Conservation (phyloP, 2,329 filamentous ascomycete species). For the Calonectria hawksworthii region DNA sequence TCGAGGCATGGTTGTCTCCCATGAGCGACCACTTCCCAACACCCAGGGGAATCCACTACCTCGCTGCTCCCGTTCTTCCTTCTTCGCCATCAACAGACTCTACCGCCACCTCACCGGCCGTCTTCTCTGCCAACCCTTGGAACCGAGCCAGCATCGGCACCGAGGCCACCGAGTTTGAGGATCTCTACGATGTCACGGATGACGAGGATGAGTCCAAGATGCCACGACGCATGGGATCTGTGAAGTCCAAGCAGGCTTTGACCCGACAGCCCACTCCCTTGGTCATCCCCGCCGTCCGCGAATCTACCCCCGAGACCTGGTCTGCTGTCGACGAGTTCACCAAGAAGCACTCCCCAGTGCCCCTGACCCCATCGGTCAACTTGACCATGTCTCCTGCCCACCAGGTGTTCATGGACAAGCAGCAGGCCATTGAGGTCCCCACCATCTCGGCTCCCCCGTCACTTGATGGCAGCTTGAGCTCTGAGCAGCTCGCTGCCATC, state of each 20-base stretch:
- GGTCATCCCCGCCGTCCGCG: conserved; percentile 63
- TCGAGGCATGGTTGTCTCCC: conserved; percentile 71
- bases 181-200: conserved; percentile 89
- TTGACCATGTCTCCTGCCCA: conserved; percentile 83
- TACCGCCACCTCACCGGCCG: conserved; percentile 67
- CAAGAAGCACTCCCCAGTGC: conserved; percentile 70
- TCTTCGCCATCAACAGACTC: conserved; percentile 71
- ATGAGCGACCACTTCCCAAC: conserved; percentile 78
- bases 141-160: conserved; percentile 74
- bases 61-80: conserved; percentile 73
- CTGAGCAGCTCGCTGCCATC: conserved; percentile 86
- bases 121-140: conserved; percentile 71
- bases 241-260: conserved; percentile 59
- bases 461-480: conserved; percentile 88
- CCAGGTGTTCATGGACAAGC: conserved; percentile 77
- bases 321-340: conserved; percentile 61
- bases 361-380: conserved; percentile 74
- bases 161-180: conserved; percentile 82
- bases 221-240: conserved; percentile 46
- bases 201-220: conserved; percentile 69
- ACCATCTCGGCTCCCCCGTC: conserved; percentile 87
- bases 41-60: conserved; percentile 76
- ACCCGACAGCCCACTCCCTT: conserved; percentile 58
- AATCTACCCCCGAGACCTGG: conserved; percentile 56
- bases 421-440: conserved; percentile 76